Conservation (phyloP, 139 green algal species). For the Edaphochlamys debaryana region DNA sequence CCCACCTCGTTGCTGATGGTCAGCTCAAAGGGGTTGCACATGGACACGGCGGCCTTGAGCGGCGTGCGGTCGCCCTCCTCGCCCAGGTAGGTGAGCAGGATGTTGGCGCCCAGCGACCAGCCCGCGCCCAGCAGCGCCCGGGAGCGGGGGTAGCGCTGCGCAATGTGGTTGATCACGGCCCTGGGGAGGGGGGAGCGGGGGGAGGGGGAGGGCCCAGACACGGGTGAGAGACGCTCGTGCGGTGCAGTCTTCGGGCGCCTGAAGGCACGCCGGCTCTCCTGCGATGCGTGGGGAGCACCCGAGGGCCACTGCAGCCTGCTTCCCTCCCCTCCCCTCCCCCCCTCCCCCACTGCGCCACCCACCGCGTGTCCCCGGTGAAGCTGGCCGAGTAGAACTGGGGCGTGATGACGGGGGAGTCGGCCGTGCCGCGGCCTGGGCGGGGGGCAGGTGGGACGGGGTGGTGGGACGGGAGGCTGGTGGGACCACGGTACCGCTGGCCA, state of each 20-base stretch:
- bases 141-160: conserved; percentile 53
- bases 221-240: background rate
- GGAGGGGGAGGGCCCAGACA: too few relatives aligned
- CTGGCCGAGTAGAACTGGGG: conserved; percentile 96
- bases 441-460: too few relatives aligned
- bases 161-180: conserved; percentile 49
- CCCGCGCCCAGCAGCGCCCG: conserved; percentile 72
- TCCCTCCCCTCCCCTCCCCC: conserved; percentile 75
- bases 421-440: conserved; percentile 87
- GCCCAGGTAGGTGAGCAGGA: conserved; percentile 81
- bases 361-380: conserved; percentile 90
- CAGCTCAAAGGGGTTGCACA: conserved; percentile 96
- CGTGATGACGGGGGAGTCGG: conserved; percentile 85
- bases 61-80: conserved; percentile 77
- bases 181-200: background rate
- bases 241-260: too few relatives aligned
- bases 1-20: conserved; percentile 65
- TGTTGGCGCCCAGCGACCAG: conserved; percentile 96
- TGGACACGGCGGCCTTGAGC: conserved; percentile 82
- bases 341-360: background rate
- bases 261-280: background rate
- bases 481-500: too few relatives aligned
- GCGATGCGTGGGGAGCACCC: background rate
- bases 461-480: too few relatives aligned
- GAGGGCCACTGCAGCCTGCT: too few relatives aligned